phyloP scores from a whole-genome alignment of 352 stramenopile species.

The Phytophthora crassamura region DNA sequence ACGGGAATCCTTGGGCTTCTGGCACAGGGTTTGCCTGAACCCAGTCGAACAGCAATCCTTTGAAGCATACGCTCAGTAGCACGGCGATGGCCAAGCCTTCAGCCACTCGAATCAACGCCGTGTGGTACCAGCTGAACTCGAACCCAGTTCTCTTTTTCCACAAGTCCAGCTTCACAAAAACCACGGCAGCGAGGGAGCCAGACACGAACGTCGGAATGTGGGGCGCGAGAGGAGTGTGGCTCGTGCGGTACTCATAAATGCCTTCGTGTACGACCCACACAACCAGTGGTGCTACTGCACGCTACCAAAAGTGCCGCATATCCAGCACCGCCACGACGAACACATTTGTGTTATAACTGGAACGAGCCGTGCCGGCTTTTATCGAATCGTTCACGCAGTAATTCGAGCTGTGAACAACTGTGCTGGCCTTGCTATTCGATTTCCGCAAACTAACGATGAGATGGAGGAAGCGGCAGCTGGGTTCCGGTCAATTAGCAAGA shows the following conservation, averaged over 20 bases:
- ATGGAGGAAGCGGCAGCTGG: no score
- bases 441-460: no score
- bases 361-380: no score
- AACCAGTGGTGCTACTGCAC: slow-evolving; percentile 27
- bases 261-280: slow-evolving; percentile 39
- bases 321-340: slow-evolving; percentile 39
- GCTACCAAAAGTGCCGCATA: slow-evolving; percentile 38
- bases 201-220: slow-evolving; percentile 48
- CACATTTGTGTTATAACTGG: no score
- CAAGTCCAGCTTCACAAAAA: slow-evolving; percentile 38
- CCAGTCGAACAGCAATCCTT: slow-evolving; percentile 50
- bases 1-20: slow-evolving; percentile 29
- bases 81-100: slow-evolving; percentile 32
- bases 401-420: no score
- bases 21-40: slow-evolving; percentile 35
- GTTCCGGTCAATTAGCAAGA: no score
- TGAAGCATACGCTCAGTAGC: slow-evolving; percentile 41
- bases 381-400: no score
- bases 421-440: no score
- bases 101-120: slow-evolving; percentile 19
- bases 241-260: slow-evolving; percentile 31
- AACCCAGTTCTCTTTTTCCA: slow-evolving; percentile 32
- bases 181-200: slow-evolving; percentile 46
- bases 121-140: slow-evolving; percentile 31
- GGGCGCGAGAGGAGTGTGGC: slow-evolving; percentile 34